Evolutionary conservation across 768 basidiomycete species (phyloP), one percentile per base, ranked within the genome.

Genomic region (Amanita phalloides): DNA sequence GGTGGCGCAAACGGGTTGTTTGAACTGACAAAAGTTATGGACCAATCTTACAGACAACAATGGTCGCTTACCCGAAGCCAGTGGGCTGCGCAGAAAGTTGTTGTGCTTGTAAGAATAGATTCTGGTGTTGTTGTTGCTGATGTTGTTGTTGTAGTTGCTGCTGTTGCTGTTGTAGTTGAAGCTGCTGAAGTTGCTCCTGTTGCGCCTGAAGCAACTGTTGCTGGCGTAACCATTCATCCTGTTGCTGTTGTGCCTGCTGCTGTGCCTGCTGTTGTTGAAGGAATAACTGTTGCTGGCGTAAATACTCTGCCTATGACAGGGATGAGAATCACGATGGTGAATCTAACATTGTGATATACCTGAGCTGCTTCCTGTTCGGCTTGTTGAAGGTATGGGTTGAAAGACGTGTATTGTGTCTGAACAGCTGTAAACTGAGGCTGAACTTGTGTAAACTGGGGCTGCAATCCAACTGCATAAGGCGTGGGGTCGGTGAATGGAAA

Each of bases 371-470:
- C 91, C 59, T 94, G 91, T 60, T 94, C 87, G 44, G 86, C 81
- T 62, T 94, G 94, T 64, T 93, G 91, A 61, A 90, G 88, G 56
- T 90, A 92, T 0, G 90, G 90, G 65, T 98, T 98, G 75, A 91
- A 97, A 0, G 88, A 82, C 6, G 90, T 92, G 64, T 87, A 90
- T 60, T 94, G 92, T 0, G 88, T 87, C 57, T 86, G 86, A 42
- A 91, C 60, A 10, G 75, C 69, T 1, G 86, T 87, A 61, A 76
- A 83, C 58, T 92, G 91, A 1, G 88, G 85, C 61, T 90, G 88
- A 26, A 90, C 57, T 37, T 70, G 57, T 4, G 73, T 75, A 51
- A 62, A 72, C 57, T 77, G 75, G 4, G 73, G 78, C 54, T 81
- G 79, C 25, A 82, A 67, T 8, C 79, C 78, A 28, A 72, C 71